A percentile compares a stretch with the other conserved stretches of the same genome.
Evolutionary conservation across 148 eudicot species (phyloP).

Genomic region (Rhododendron griersonianum): DNA sequence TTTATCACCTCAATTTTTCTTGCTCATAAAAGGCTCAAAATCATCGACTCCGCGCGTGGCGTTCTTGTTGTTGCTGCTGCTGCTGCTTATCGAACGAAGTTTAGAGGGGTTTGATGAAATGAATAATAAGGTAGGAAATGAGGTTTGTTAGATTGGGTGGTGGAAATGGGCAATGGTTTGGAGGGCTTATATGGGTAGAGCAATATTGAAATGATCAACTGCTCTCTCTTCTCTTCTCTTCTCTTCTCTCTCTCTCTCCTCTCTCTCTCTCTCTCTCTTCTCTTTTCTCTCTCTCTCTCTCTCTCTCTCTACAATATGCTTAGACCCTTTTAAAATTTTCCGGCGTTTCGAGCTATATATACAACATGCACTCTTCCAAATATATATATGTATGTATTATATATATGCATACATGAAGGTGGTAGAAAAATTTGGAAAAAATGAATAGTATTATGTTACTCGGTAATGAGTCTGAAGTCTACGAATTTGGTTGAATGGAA

Average conservation of each 20-base stretch:
- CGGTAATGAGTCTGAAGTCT: constrained; percentile 7
- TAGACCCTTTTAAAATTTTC: neutral
- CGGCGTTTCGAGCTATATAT: neutral
- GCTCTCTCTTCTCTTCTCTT: constrained; percentile 17
- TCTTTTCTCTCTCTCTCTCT: neutral
- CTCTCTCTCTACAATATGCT: neutral
- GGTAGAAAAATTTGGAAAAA: neutral
- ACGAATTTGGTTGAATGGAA: constrained; percentile 16
- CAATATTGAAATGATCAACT: constrained; percentile 41
- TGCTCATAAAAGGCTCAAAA: neutral
- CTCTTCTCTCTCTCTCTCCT: neutral
- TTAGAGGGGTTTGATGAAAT: neutral
- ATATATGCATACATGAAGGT: neutral
- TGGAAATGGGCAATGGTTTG: constrained; percentile 25
- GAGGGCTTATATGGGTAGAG: constrained; percentile 24
- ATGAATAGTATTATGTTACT: neutral
- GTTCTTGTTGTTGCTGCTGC: neutral
- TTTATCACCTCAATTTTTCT: neutral
- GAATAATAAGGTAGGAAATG: neutral
- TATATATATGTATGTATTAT: neutral
- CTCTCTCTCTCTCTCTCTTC: neutral
- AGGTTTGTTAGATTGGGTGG: constrained; percentile 6
- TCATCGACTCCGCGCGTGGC: neutral
- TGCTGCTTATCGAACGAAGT: neutral
- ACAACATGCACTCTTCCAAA: neutral